Conservation (phyloP, 2,329 filamentous ascomycete genomes). For the Pyrenophora graminea region DNA sequence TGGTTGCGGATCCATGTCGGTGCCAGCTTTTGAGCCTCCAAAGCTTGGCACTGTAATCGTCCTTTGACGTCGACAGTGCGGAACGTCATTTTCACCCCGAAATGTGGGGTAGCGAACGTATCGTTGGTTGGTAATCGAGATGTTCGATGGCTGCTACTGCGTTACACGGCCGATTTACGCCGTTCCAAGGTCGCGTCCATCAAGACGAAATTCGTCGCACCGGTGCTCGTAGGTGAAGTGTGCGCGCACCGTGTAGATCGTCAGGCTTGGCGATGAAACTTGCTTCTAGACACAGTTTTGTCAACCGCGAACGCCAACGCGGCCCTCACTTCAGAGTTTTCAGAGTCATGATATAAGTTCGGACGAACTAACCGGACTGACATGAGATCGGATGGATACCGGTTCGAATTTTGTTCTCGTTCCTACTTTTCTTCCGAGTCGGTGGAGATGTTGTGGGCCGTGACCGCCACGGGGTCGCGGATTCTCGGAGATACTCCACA, state of each 20-base stretch:
- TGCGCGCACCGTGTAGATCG: background rate
- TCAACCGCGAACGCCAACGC: too few relatives aligned
- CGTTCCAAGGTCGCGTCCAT: background rate
- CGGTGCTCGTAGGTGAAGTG: constrained; percentile 1
- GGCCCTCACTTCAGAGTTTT: background rate
- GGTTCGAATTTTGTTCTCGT: background rate
- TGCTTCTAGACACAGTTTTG: background rate
- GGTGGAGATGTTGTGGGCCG: constrained; percentile 1
- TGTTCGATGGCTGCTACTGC: background rate
- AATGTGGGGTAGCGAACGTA: constrained; percentile 4
- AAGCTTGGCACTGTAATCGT: constrained; percentile 4
- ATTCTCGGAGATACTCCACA: too few relatives aligned
- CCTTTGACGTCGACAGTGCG: constrained; percentile 5
- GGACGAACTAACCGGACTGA: background rate
- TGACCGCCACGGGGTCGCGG: constrained; percentile 1
- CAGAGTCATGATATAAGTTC: background rate
- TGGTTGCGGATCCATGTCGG: constrained; percentile 9
- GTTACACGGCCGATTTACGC: background rate
- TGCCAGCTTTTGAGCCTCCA: constrained; percentile 6
- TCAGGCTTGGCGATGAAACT: constrained; percentile 1
- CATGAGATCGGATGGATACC: too few relatives aligned
- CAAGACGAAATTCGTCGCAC: background rate
- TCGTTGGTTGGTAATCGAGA: background rate
- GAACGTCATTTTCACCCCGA: constrained; percentile 7
- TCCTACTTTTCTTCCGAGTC: background rate